These are phyloP conservation scores for Fraxinus quadrangulata DNA, from an alignment of 257 asterid genomes.

Conservation along the genomic window DNA sequence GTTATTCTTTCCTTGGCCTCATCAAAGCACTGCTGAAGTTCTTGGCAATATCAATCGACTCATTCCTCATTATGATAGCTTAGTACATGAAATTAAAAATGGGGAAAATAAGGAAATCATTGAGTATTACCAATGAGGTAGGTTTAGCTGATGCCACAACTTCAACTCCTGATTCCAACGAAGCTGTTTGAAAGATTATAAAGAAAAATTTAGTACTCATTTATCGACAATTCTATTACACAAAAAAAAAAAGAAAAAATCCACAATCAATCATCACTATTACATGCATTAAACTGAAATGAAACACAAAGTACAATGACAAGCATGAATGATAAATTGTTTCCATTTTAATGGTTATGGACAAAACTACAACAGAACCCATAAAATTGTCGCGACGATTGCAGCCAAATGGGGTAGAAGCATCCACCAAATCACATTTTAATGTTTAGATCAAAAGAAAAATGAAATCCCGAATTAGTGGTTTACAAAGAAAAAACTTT, in stretches of 20 bases:
- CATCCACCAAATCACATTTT: not conserved
- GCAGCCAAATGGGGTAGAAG: not conserved
- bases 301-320: not conserved
- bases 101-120: not conserved
- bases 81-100: not conserved
- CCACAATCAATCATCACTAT: not conserved
- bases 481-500: not conserved
- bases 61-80: conserved; percentile 1
- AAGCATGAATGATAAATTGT: not conserved
- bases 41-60: conserved; percentile 21
- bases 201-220: conserved; percentile 6
- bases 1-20: conserved; percentile 59
- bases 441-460: not conserved
- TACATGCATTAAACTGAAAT: not conserved
- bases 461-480: not conserved
- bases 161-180: conserved; percentile 38
- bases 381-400: not conserved
- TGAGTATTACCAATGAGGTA: conserved; percentile 29
- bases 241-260: not conserved
- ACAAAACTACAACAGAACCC: not conserved
- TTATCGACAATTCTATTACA: not conserved
- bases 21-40: conserved; percentile 45
- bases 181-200: conserved; percentile 40
- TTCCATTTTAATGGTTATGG: not conserved
- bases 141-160: conserved; percentile 30